Percentiles rank a stretch among this genome's conserved stretches.
Evolutionary conservation across 2,329 filamentous ascomycete species (phyloP).

Genomic region (Fonsecaea monophora): DNA sequence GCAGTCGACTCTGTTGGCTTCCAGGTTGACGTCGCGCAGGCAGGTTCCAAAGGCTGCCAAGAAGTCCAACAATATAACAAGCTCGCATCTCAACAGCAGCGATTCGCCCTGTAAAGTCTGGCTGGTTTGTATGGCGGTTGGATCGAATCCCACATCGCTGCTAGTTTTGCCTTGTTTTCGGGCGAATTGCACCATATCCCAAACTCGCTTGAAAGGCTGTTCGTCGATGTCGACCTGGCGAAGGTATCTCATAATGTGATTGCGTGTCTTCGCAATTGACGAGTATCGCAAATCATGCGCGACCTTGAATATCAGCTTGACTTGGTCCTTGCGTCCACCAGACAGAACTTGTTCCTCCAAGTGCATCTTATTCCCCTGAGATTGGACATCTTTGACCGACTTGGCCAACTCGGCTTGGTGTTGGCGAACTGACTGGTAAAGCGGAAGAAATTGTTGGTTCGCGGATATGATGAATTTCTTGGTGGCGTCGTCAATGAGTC

Average conservation of each 20-base stretch:
- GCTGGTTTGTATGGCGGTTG: slow-evolving; percentile 47
- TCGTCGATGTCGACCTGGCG: slow-evolving; percentile 46
- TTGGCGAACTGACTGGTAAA: slow-evolving; percentile 43
- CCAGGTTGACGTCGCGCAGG: slow-evolving; percentile 43
- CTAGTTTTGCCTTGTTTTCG: slow-evolving; percentile 41
- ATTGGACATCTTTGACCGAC: not conserved
- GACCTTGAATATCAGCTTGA: slow-evolving; percentile 39
- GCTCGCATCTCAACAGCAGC: slow-evolving; percentile 59
- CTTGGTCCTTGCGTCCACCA: slow-evolving; percentile 39
- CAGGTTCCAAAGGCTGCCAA: slow-evolving; percentile 34
- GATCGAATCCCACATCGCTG: slow-evolving; percentile 40
- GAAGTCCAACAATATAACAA: slow-evolving; percentile 56
- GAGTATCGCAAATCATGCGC: slow-evolving; percentile 38
- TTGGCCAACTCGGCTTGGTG: not conserved
- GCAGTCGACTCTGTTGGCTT: slow-evolving; percentile 50
- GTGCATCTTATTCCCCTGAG: slow-evolving; percentile 5
- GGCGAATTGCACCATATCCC: slow-evolving; percentile 46
- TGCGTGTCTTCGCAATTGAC: slow-evolving; percentile 15
- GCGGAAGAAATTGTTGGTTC: slow-evolving; percentile 50
- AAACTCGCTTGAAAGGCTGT: slow-evolving; percentile 50
- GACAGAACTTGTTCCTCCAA: slow-evolving; percentile 25
- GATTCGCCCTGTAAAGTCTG: slow-evolving; percentile 52
- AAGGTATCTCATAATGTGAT: slow-evolving; percentile 43
- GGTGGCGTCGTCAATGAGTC: slow-evolving; percentile 59
- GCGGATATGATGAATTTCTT: slow-evolving; percentile 69